Evolutionary conservation across 1,284 basidiomycete species (phyloP).

Genomic region (Ceratobasidium sp.): DNA sequence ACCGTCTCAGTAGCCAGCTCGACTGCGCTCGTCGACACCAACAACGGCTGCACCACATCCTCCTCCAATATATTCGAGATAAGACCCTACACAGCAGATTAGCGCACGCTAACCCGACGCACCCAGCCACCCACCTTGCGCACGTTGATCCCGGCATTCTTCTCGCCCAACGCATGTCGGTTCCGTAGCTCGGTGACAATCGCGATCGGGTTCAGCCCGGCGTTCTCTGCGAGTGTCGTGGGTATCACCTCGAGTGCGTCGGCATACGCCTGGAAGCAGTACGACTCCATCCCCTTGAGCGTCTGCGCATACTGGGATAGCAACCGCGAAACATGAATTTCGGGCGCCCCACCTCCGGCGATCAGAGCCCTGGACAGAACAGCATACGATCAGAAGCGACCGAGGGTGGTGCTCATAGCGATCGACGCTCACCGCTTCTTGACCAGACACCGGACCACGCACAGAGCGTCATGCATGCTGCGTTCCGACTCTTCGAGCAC

Average conservation of each 20-base stretch:
- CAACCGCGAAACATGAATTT: constrained; percentile 96
- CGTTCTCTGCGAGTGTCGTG: constrained; percentile 97
- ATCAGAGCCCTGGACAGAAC: constrained; percentile 79
- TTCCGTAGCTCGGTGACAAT: constrained; percentile 99
- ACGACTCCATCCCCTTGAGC: constrained; percentile 97
- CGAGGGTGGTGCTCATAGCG: not conserved
- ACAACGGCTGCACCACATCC: constrained; percentile 94
- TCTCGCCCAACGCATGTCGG: constrained; percentile 93
- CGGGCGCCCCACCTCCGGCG: constrained; percentile 96
- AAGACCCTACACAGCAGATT: constrained; percentile 66
- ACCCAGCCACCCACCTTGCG: constrained; percentile 70
- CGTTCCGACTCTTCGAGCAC: constrained; percentile 98
- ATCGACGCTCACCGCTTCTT: constrained; percentile 80
- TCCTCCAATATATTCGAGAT: constrained; percentile 98
- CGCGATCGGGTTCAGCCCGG: constrained; percentile 95
- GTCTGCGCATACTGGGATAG: constrained; percentile 92
- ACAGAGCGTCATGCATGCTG: constrained; percentile 96
- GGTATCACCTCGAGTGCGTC: constrained; percentile 98
- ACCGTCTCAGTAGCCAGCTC: constrained; percentile 98
- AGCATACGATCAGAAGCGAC: not conserved
- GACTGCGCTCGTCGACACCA: constrained; percentile 94
- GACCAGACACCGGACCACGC: constrained; percentile 96
- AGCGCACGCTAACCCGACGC: not conserved
- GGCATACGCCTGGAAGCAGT: constrained; percentile 98
- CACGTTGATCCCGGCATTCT: constrained; percentile 97